Evolutionary conservation across 2,329 filamentous ascomycete species (phyloP), one percentile per base, ranked within the genome.

Genomic region (Aspergillus chevalieri): DNA sequence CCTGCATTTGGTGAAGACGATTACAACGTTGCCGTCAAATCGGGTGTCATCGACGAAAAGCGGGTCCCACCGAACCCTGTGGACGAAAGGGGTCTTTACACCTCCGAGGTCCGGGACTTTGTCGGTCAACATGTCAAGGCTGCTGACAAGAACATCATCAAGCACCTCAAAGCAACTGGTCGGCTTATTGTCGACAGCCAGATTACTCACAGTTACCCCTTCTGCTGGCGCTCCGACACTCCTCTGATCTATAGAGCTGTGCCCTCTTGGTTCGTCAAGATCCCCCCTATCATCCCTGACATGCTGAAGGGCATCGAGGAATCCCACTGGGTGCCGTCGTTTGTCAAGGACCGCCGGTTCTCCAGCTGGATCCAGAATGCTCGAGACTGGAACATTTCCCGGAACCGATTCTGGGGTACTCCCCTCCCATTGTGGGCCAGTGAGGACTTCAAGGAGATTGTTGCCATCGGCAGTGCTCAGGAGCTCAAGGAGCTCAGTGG

Each of bases 1-100:
- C 92, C 92, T 2, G 89, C 90, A 1, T 96, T 92, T 65, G 92
- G 92, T 80, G 89, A 96, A 72, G 92, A 96, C 57, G 92, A 97
- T 84, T 96, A 95, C 76, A 85, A 85, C 57, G 83, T 93, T 51
- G 88, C 87, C 7, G 69, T 90, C 52, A 83, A 85, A 50, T 77
- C 82, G 43, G 91, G 89, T 39, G 80, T 95, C 59, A 86, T 96
- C 64, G 86, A 72, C 54, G 86, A 90, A 57, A 80, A 82, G 51
- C 83, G 88, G 47, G 77, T 83, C 33, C 89, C 92, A n/a, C 90
- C 91, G 1, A 92, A 94, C 65, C 92, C 92, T 1, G 85, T 96
- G n/a, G 86, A 94, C 61, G 87, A 92, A 46, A 81, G 80, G 28
- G 92, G 89, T 38, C 79, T 83, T 61, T 96, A 92, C 70, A 92